These are phyloP conservation scores for Suhomyces bokatorum DNA, from an alignment of 1,139 yeast species.

Conservation along the genomic window DNA sequence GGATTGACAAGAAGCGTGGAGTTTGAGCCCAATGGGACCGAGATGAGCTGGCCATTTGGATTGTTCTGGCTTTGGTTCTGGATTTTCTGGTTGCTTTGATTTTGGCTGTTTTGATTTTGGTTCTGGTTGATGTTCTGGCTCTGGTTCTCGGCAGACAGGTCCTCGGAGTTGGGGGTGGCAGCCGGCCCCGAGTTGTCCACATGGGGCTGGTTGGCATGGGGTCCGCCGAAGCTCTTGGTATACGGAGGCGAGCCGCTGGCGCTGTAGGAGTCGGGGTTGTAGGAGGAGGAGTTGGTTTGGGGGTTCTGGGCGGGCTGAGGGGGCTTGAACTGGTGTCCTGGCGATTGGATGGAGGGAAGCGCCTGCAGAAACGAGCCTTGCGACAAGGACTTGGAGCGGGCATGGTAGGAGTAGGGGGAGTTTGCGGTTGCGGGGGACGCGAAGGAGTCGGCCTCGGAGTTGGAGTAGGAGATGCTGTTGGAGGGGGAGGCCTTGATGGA, in stretches of 20 bases:
- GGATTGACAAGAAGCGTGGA: slow-evolving; percentile 38
- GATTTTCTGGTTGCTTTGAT: too few species aligned
- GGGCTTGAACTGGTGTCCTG: slow-evolving; percentile 4
- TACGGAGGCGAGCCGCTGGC: neutral
- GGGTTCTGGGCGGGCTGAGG: slow-evolving; percentile 1
- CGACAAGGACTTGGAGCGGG: neutral
- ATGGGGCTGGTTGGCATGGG: too few species aligned
- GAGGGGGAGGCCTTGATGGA: neutral
- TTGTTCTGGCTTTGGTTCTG: too few species aligned
- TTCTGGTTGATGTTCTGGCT: neutral
- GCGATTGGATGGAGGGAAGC: neutral
- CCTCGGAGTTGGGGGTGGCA: too few species aligned
- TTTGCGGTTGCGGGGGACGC: neutral
- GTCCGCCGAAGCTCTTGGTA: too few species aligned
- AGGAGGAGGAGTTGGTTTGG: neutral
- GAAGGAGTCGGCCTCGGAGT: neutral
- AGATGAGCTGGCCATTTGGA: slow-evolving; percentile 15
- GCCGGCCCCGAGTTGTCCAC: too few species aligned
- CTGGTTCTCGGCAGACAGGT: too few species aligned
- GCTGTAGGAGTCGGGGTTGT: neutral
- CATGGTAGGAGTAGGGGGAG: slow-evolving; percentile 2
- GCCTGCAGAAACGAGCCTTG: neutral
- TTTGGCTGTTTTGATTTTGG: too few species aligned
- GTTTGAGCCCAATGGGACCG: slow-evolving; percentile 41
- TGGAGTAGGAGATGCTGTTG: neutral